Conservation (phyloP, 2,329 filamentous ascomycete species). For the Rhynchosporium secalis region DNA sequence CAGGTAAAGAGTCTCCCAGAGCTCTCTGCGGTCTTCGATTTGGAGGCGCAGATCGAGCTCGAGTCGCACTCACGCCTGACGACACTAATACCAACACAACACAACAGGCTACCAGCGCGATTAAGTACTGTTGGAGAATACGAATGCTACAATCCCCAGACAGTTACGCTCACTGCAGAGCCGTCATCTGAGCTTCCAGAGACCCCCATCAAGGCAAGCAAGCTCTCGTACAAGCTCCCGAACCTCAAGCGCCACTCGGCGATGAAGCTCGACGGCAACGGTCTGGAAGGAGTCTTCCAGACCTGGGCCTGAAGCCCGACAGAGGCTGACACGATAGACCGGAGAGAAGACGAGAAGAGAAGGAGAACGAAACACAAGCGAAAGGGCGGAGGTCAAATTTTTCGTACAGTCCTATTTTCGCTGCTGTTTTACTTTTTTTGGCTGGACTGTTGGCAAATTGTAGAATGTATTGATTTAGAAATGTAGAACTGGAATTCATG, state of each 20-base stretch:
- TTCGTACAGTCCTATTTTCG: too few species aligned
- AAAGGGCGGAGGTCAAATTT: not conserved
- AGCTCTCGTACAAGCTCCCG: not conserved
- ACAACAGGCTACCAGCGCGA: not conserved
- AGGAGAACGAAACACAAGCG: not conserved
- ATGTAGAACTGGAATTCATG: too few species aligned
- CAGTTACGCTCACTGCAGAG: not conserved
- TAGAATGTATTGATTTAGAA: too few species aligned
- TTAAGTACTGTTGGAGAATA: not conserved
- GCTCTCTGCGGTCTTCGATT: not conserved
- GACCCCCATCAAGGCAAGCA: not conserved
- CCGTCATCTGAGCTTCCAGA: not conserved
- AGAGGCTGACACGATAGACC: not conserved
- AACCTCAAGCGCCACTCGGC: constrained; percentile 5
- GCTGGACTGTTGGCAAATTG: too few species aligned
- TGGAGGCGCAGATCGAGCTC: constrained; percentile 6
- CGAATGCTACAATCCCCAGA: not conserved
- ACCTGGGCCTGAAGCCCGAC: not conserved
- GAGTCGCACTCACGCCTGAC: constrained; percentile 1
- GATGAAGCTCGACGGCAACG: constrained; percentile 7
- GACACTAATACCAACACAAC: not conserved
- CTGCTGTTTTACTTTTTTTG: not conserved
- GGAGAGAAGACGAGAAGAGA: not conserved
- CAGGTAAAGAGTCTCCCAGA: constrained; percentile 6
- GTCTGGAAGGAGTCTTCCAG: not conserved